Conservation (phyloP, 2,329 filamentous ascomycete genomes). For the Stagonosporopsis vannaccii region DNA sequence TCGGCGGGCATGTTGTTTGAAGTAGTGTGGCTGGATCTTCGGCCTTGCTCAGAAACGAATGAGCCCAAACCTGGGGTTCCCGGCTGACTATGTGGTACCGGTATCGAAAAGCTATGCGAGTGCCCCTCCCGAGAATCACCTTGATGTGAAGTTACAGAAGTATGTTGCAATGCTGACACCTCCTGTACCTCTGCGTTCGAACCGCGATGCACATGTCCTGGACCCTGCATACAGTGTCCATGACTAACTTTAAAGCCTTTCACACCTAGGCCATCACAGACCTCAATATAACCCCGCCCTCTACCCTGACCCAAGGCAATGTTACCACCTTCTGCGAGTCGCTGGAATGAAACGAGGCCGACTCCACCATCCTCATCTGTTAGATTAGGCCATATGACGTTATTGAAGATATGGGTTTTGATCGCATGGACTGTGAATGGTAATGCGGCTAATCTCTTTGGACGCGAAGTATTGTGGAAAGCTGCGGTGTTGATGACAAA, state of each 20-base stretch:
- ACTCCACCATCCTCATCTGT: conserved; percentile 96
- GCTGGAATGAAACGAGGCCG: conserved; percentile 87
- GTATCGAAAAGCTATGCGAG: conserved; percentile 45
- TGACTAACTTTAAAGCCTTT: conserved; percentile 89
- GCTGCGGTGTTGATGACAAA: conserved; percentile 94
- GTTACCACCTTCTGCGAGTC: conserved; percentile 88
- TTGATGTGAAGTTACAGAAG: conserved; percentile 30
- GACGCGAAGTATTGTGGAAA: conserved; percentile 75
- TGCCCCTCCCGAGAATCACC: conserved; percentile 38
- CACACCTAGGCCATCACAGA: conserved; percentile 87
- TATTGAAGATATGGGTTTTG: conserved; percentile 96
- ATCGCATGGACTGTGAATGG: conserved; percentile 90
- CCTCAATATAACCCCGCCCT: conserved; percentile 82
- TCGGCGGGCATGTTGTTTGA: conserved; percentile 35
- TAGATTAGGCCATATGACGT: conserved; percentile 96
- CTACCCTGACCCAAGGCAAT: conserved; percentile 82
- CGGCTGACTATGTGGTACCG: conserved; percentile 41
- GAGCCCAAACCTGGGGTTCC: conserved; percentile 44
- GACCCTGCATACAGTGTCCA: conserved; percentile 80
- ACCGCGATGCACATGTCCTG: conserved; percentile 52
- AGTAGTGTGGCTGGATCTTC: conserved; percentile 24
- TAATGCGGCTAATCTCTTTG: conserved; percentile 85
- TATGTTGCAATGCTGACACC: conserved; percentile 35
- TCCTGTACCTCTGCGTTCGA: conserved; percentile 53
- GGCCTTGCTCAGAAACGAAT: conserved; percentile 24